Evolutionary conservation across 192 early-diverging fungal genomes (phyloP).

Genomic region (Dimargaris xerosporica): DNA sequence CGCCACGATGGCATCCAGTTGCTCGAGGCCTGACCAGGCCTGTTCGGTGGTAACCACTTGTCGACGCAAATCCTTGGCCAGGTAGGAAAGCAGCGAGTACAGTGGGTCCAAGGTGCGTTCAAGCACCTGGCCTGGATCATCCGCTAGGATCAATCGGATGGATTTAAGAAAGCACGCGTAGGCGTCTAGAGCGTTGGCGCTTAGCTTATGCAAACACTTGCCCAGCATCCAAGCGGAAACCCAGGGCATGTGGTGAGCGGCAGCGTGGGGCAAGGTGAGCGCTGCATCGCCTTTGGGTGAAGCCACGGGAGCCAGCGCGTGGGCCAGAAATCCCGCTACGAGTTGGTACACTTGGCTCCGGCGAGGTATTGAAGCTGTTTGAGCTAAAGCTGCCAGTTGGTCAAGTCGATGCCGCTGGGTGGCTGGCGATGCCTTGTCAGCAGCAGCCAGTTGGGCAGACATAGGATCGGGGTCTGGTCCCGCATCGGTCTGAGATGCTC

Average conservation of each 20-base stretch:
- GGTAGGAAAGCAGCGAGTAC: constrained; percentile 5
- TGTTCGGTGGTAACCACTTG: neutral
- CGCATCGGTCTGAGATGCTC: neutral
- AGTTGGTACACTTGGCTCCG: constrained; percentile 7
- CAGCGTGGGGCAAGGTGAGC: neutral
- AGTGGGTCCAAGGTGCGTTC: neutral
- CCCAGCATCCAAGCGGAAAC: neutral
- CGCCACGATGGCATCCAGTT: neutral
- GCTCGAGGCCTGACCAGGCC: neutral
- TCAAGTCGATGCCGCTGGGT: neutral
- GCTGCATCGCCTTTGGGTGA: neutral
- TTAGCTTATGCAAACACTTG: constrained; percentile 1
- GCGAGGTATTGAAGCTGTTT: neutral
- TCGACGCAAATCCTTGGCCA: constrained; percentile 9
- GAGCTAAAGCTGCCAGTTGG: neutral
- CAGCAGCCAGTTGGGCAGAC: too few relatives aligned
- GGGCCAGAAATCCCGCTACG: neutral
- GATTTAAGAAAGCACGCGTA: constrained; percentile 2
- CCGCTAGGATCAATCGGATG: neutral
- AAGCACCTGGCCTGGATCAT: neutral
- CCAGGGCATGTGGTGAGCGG: neutral
- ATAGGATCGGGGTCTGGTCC: neutral
- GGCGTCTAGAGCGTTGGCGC: neutral
- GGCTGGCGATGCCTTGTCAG: too few relatives aligned
- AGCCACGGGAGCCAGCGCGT: neutral